Base-by-base conservation (phyloP, 495 filamentous ascomycete species). In the Penicillium soppii region DNA sequence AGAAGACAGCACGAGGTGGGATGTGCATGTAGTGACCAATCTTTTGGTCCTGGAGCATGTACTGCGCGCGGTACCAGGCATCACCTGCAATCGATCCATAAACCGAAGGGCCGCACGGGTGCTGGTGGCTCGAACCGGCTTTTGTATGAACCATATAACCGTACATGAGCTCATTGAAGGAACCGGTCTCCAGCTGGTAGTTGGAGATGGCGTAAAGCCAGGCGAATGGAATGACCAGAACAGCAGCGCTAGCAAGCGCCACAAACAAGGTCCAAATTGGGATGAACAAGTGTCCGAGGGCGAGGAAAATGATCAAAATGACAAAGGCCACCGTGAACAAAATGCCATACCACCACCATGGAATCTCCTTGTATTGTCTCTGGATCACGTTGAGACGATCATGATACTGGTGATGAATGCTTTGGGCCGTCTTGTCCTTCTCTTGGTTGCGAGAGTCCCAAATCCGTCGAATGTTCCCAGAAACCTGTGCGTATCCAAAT, bases 181-280 rank as follows among this genome's bases (percentile, higher is more conserved):
- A 77, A 4, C 76, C 78, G 15, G 77, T 79, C 22, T 68, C 54
- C 10, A 83, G 63, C 43, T 80, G 75, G 51, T 75, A 82, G 57
- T 79, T 80, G 30, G 78, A 80, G 33, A 82, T 71, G 6, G 76
- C 74, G 47, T 81, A 82, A 2, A 82, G 69, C 75, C 77, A 82
- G 13, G 70, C 73, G 15, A 82, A 73, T 5, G 79, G 80, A 10
- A 78, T 53, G 39, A 81, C 78, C 29, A 80, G 71, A 20, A 78
- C 43, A 10, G 73, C 78, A 2, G 77, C 74, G 17, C 74, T 80
- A 2, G 61, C 59, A 23, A 82, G 59, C 1, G 72, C 81, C 2
- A 82, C 73, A 27, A 83, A 74, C 21, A 77, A 72, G 4, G 79
- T 78, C 79, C 77, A 82, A 45, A 80, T 72, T 4, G 77, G 79